phyloP scores from a whole-genome alignment of 1,139 yeast species.

The Geotrichum fermentans region DNA sequence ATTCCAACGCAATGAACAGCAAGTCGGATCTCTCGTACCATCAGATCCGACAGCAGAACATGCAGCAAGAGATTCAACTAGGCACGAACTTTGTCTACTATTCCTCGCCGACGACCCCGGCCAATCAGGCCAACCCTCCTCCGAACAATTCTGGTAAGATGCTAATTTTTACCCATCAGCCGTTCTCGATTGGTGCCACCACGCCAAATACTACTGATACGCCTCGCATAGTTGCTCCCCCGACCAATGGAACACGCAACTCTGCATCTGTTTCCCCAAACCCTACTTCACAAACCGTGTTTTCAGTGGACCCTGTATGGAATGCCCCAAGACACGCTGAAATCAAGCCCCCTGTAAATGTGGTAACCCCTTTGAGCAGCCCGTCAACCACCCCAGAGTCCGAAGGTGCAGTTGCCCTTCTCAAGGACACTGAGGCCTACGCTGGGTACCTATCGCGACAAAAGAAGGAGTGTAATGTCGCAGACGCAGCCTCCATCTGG shows the following conservation, averaged over 20 bases:
- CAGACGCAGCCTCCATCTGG: conserved; percentile 53
- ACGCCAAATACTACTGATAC: neutral
- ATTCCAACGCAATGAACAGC: conserved; percentile 8
- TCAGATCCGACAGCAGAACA: conserved; percentile 15
- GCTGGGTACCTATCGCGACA: conserved; percentile 37
- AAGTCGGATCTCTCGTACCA: conserved; percentile 15
- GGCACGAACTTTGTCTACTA: conserved; percentile 18
- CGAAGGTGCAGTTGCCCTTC: conserved; percentile 12
- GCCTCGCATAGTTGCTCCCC: conserved; percentile 1
- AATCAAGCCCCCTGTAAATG: neutral
- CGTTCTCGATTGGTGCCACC: neutral
- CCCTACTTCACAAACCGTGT: conserved; percentile 4
- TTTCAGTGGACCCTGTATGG: conserved; percentile 4
- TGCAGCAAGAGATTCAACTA: conserved; percentile 17
- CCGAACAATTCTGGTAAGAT: neutral
- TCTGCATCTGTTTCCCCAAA: conserved; percentile 1
- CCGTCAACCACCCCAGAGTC: conserved; percentile 2
- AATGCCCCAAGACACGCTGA: conserved; percentile 4
- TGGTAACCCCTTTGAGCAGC: neutral
- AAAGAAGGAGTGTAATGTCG: conserved; percentile 30
- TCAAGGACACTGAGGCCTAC: conserved; percentile 32
- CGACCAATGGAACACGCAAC: neutral
- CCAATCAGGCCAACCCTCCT: neutral
- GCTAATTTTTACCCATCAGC: conserved; percentile 1
- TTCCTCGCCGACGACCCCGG: conserved; percentile 3